These are phyloP conservation scores for Syzygium malaccense DNA, from an alignment of 441 rosid genomes.

Conservation along the genomic window DNA sequence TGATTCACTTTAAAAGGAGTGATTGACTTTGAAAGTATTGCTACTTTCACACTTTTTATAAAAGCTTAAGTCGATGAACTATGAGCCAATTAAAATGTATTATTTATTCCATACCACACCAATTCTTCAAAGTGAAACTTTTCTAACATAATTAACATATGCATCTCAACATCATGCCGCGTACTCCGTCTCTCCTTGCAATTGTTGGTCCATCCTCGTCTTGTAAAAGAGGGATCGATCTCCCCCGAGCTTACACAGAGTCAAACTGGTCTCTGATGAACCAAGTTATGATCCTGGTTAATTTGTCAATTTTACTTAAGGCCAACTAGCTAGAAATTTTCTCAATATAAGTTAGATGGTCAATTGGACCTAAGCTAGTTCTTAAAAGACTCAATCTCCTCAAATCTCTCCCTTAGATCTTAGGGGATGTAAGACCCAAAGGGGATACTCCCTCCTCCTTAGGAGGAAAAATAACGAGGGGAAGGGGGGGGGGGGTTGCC, in stretches of 20 bases:
- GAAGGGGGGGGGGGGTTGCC: too few species aligned
- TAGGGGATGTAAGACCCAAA: too few species aligned
- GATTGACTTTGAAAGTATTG: not conserved
- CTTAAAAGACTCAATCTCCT: too few species aligned
- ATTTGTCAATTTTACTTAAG: not conserved
- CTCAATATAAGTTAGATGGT: not conserved
- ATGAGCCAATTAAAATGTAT: not conserved
- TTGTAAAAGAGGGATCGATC: not conserved
- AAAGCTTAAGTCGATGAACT: not conserved
- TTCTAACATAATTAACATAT: not conserved
- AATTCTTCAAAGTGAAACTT: not conserved
- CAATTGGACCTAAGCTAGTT: too few species aligned
- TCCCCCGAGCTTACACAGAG: not conserved
- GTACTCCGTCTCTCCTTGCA: not conserved
- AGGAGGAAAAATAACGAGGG: too few species aligned
- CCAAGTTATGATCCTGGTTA: not conserved
- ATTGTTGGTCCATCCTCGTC: not conserved
- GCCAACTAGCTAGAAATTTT: not conserved
- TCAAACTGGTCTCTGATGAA: not conserved
- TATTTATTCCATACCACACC: not conserved
- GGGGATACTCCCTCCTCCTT: too few species aligned
- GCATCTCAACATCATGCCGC: not conserved
- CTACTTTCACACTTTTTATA: too few species aligned
- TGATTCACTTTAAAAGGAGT: not conserved
- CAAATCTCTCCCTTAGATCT: too few species aligned